Evolutionary conservation across 2,329 filamentous ascomycete species (phyloP).

Genomic region (Capronia coronata): DNA sequence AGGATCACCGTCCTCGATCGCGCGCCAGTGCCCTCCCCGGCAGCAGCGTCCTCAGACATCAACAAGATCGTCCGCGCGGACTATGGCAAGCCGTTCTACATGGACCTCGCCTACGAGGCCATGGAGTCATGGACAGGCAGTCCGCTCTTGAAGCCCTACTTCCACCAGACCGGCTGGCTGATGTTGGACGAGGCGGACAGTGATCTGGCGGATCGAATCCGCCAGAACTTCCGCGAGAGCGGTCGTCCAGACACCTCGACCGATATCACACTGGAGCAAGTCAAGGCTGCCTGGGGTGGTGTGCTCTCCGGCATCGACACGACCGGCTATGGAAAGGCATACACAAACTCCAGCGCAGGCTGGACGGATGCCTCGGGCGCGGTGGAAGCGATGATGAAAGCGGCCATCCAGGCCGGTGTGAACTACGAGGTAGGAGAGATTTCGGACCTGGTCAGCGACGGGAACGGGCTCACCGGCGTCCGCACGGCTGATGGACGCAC

Average conservation of each 20-base stretch:
- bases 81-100: conserved; percentile 60
- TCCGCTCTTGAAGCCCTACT: conserved; percentile 50
- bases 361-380: conserved; percentile 49
- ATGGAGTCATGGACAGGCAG: conserved; percentile 56
- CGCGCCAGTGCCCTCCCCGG: conserved; percentile 44
- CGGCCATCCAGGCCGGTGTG: conserved; percentile 42
- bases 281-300: conserved; percentile 38
- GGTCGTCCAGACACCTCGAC: conserved; percentile 38
- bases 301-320: conserved; percentile 36
- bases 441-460: conserved; percentile 38
- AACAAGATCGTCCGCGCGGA: conserved; percentile 67
- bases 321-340: conserved; percentile 38
- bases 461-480: conserved; percentile 41
- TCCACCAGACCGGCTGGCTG: conserved; percentile 56
- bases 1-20: conserved; percentile 55
- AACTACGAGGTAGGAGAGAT: conserved; percentile 42
- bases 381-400: conserved; percentile 40
- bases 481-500: conserved; percentile 42
- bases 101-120: conserved; percentile 58
- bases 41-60: conserved; percentile 64
- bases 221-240: conserved; percentile 48
- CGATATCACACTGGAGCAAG: conserved; percentile 41
- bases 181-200: conserved; percentile 47
- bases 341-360: conserved; percentile 47
- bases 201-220: conserved; percentile 47